A percentile compares a stretch with the other conserved stretches of the same genome.
These are phyloP conservation scores for Tylopilus subfusipes DNA, from an alignment of 768 basidiomycete genomes.

Conservation along the genomic window DNA sequence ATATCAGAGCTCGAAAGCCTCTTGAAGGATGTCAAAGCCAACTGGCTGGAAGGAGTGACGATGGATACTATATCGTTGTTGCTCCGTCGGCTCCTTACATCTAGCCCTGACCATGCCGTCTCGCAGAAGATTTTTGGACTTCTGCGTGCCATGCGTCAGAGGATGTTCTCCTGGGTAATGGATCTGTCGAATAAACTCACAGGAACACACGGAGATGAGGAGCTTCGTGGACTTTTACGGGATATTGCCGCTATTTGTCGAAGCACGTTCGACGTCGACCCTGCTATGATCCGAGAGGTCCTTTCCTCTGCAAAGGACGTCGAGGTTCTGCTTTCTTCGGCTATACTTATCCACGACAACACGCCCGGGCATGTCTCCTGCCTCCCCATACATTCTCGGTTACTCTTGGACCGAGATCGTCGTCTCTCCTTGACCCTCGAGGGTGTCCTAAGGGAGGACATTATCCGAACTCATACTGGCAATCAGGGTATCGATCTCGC, in stretches of 20 bases:
- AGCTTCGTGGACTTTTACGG: conserved; percentile 7
- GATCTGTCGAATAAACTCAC: conserved; percentile 28
- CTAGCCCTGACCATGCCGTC: conserved; percentile 12
- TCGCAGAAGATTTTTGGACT: conserved; percentile 19
- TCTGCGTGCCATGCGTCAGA: conserved; percentile 31
- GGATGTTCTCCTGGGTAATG: conserved; percentile 35
- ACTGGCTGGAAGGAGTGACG: conserved; percentile 37
- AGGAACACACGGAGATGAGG: neutral
- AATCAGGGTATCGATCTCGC: conserved; percentile 17
- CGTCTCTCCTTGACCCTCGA: conserved; percentile 32
- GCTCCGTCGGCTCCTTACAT: conserved; percentile 34
- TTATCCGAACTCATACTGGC: neutral
- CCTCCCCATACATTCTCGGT: conserved; percentile 5
- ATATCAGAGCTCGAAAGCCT: conserved; percentile 33
- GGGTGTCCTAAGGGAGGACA: conserved; percentile 5
- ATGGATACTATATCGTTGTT: conserved; percentile 34
- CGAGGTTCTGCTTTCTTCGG: conserved; percentile 31
- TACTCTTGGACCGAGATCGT: conserved; percentile 29
- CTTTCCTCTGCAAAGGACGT: conserved; percentile 26
- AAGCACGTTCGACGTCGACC: conserved; percentile 30
- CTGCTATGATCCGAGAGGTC: neutral
- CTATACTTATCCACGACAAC: conserved; percentile 32
- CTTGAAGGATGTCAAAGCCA: conserved; percentile 29
- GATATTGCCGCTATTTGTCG: conserved; percentile 23
- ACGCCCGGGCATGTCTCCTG: conserved; percentile 8